These are phyloP conservation scores for Salix brachista DNA, from an alignment of 345 rosid species.

Conservation along the genomic window DNA sequence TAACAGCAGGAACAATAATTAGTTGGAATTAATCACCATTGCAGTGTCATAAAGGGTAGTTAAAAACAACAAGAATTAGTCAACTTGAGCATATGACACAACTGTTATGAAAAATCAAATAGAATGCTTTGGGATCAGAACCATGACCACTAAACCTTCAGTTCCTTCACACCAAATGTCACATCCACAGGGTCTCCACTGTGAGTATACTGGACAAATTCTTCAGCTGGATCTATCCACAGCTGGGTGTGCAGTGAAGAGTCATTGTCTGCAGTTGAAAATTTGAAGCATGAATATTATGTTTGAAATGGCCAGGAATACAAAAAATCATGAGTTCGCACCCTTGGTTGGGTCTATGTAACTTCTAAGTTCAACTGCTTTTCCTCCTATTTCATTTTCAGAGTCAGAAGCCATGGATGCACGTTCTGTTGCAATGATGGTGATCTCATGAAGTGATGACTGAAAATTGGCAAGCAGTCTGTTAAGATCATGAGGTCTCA, in stretches of 20 bases:
- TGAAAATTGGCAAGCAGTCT: constrained; percentile 89
- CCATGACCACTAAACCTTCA: constrained; percentile 49
- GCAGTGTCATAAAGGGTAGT: neutral
- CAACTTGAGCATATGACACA: neutral
- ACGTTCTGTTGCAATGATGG: constrained; percentile 78
- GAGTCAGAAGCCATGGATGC: constrained; percentile 59
- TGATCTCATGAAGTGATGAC: constrained; percentile 94
- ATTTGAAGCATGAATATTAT: constrained; percentile 19
- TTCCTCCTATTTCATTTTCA: constrained; percentile 77
- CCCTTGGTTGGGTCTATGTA: constrained; percentile 89
- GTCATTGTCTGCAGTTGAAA: constrained; percentile 58
- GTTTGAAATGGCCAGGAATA: neutral
- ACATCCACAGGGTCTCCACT: constrained; percentile 81
- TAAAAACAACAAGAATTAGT: neutral
- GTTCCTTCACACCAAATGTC: constrained; percentile 82
- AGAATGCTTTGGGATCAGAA: constrained; percentile 2
- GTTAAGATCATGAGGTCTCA: constrained; percentile 78
- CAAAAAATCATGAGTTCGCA: constrained; percentile 10
- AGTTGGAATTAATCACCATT: neutral
- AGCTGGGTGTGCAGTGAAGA: constrained; percentile 76
- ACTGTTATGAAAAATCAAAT: neutral
- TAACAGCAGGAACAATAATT: neutral
- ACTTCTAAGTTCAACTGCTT: constrained; percentile 91
- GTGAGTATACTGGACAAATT: constrained; percentile 80
- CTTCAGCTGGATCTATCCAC: constrained; percentile 95